Evolutionary conservation across 805 yeast genomes (phyloP).

Genomic region (Candida berthetii): DNA sequence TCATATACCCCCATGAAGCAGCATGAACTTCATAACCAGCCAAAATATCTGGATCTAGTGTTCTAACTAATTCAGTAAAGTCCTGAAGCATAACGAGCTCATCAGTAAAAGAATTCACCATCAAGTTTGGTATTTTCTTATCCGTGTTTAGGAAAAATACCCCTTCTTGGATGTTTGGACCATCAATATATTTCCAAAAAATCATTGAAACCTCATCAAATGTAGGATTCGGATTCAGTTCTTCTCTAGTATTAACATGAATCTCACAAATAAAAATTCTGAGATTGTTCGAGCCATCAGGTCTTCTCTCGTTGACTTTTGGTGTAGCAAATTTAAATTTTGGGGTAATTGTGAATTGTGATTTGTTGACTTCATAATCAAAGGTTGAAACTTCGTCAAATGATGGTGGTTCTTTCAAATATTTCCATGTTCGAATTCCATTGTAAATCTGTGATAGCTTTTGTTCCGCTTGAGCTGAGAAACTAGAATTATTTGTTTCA

Average conservation of each 20-base stretch:
- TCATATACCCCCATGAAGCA: slow-evolving; percentile 84
- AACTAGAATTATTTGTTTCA: slow-evolving; percentile 5
- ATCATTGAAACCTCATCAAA: slow-evolving; percentile 53
- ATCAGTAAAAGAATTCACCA: slow-evolving; percentile 26
- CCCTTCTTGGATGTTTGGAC: slow-evolving; percentile 32
- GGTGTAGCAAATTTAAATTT: slow-evolving; percentile 33
- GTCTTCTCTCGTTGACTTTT: slow-evolving; percentile 25
- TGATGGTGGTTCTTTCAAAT: slow-evolving; percentile 41
- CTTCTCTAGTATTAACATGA: slow-evolving; percentile 50
- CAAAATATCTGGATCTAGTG: slow-evolving; percentile 81
- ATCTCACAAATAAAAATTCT: slow-evolving; percentile 60
- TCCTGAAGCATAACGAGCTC: slow-evolving; percentile 57
- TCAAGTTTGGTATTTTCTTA: slow-evolving; percentile 1
- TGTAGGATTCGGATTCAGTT: slow-evolving; percentile 56
- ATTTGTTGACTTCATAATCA: slow-evolving; percentile 15
- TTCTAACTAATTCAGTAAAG: slow-evolving; percentile 47
- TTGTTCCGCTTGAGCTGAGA: background rate
- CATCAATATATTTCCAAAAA: slow-evolving; percentile 56
- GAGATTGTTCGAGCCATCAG: slow-evolving; percentile 39
- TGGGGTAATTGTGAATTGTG: slow-evolving; percentile 47
- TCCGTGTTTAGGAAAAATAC: slow-evolving; percentile 22
- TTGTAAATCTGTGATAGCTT: background rate
- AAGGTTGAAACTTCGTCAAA: slow-evolving; percentile 23
- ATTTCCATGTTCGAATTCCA: slow-evolving; percentile 35
- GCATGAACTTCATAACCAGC: slow-evolving; percentile 81